Evolutionary conservation across 495 filamentous ascomycete genomes (phyloP).

Genomic region (Penicillium taxi): DNA sequence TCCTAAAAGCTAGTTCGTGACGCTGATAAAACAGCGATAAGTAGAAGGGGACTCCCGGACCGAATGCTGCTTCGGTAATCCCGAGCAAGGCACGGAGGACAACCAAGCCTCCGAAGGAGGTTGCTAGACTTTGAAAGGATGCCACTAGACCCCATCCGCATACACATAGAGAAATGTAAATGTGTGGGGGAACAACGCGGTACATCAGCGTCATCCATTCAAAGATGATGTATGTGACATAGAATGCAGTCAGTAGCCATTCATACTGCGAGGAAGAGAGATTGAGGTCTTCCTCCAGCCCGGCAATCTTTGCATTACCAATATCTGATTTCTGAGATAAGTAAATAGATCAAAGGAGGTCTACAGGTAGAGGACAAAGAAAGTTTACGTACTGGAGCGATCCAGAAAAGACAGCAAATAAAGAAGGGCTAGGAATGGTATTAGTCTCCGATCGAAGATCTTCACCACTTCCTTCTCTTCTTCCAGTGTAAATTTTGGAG

Average conservation of each 20-base stretch:
- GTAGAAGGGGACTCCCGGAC: slow-evolving; percentile 55
- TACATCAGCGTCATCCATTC: slow-evolving; percentile 65
- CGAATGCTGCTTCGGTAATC: slow-evolving; percentile 54
- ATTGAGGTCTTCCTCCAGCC: slow-evolving; percentile 57
- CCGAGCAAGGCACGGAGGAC: slow-evolving; percentile 46
- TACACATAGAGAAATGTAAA: slow-evolving; percentile 46
- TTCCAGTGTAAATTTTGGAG: slow-evolving; percentile 53
- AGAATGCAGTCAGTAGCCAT: slow-evolving; percentile 60
- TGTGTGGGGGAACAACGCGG: slow-evolving; percentile 47
- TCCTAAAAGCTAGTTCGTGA: slow-evolving; percentile 54
- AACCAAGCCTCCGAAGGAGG: slow-evolving; percentile 41
- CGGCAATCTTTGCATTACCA: slow-evolving; percentile 70
- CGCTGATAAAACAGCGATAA: slow-evolving; percentile 54
- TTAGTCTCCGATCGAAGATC: slow-evolving; percentile 67
- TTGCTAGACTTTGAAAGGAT: slow-evolving; percentile 60
- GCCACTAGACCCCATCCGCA: slow-evolving; percentile 53
- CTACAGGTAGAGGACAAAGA: not conserved
- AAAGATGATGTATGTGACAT: slow-evolving; percentile 67
- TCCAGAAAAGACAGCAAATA: slow-evolving; percentile 80
- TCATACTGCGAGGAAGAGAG: slow-evolving; percentile 51
- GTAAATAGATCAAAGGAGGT: not conserved
- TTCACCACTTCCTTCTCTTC: slow-evolving; percentile 66
- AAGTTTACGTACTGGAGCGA: slow-evolving; percentile 54
- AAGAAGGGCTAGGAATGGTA: slow-evolving; percentile 70
- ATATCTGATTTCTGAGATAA: slow-evolving; percentile 48